phyloP scores from a whole-genome alignment of 352 stramenopile species.

The Albugo laibachii region DNA sequence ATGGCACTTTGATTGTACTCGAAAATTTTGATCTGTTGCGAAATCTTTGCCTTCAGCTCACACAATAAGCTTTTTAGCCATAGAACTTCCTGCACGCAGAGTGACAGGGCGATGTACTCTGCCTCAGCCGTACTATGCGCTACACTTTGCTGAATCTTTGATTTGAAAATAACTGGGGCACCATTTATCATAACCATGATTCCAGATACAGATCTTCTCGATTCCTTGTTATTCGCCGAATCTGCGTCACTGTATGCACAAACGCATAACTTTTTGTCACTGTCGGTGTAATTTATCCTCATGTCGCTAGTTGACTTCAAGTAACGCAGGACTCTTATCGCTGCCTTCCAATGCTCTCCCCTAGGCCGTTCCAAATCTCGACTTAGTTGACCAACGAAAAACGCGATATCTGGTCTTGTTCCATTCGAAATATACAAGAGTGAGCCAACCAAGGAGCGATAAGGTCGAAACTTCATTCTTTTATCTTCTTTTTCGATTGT shows the following conservation, averaged over 20 bases:
- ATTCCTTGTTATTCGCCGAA: neutral
- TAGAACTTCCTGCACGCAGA: neutral
- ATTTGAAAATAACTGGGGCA: neutral
- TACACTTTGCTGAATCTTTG: neutral
- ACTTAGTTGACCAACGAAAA: neutral
- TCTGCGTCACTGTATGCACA: neutral
- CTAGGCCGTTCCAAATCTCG: neutral
- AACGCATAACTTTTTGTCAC: neutral
- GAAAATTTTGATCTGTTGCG: slow-evolving; percentile 1
- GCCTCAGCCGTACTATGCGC: neutral
- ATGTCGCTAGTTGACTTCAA: neutral
- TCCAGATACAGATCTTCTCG: neutral
- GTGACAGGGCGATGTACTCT: neutral
- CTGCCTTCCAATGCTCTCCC: neutral
- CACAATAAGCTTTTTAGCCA: neutral
- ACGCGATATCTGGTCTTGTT: neutral
- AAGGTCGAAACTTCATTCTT: neutral
- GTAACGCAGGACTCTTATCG: neutral
- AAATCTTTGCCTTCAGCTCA: too few relatives aligned
- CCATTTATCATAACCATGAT: neutral
- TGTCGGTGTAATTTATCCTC: neutral
- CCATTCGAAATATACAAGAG: neutral
- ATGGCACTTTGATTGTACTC: too few relatives aligned
- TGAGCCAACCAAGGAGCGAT: neutral
- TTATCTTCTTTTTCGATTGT: neutral